Percentiles rank a stretch among this genome's conserved stretches.
These are phyloP conservation scores for Blastomyces silverae DNA, from an alignment of 2,329 filamentous ascomycete species.

Conservation along the genomic window DNA sequence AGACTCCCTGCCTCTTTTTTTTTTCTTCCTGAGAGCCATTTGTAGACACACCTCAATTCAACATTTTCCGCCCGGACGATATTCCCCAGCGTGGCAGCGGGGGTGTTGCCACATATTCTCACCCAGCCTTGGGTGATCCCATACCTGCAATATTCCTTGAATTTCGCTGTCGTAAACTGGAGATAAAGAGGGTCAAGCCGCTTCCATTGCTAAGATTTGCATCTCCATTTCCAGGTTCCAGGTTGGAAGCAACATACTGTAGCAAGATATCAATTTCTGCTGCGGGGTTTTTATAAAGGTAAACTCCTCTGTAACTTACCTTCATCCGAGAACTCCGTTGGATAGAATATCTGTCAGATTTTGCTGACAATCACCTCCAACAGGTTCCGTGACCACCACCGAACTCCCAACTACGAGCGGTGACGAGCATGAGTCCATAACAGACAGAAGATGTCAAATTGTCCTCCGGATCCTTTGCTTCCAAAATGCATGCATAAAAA, in stretches of 20 bases:
- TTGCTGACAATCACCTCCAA: not conserved
- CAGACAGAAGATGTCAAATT: constrained; percentile 10
- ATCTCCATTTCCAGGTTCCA: not conserved
- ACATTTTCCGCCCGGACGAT: not conserved
- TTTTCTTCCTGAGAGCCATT: not conserved
- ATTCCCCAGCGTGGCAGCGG: not conserved
- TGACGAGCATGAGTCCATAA: constrained; percentile 3
- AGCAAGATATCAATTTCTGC: not conserved
- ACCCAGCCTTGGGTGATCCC: not conserved
- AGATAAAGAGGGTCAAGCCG: not conserved
- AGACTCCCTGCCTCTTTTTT: not conserved
- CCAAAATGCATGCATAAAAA: constrained; percentile 22
- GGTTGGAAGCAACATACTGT: not conserved
- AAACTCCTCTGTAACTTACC: too few relatives aligned
- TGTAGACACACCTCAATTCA: not conserved
- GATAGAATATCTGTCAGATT: not conserved
- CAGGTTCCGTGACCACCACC: not conserved
- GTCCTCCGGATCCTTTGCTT: constrained; percentile 11
- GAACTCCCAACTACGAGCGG: not conserved
- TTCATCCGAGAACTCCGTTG: not conserved
- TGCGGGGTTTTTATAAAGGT: not conserved
- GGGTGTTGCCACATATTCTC: not conserved
- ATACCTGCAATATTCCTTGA: not conserved
- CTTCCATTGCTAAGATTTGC: not conserved
- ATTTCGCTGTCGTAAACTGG: not conserved